Base-by-base conservation (phyloP, 352 stramenopile species). In the Globisporangium cylindrosporum region DNA sequence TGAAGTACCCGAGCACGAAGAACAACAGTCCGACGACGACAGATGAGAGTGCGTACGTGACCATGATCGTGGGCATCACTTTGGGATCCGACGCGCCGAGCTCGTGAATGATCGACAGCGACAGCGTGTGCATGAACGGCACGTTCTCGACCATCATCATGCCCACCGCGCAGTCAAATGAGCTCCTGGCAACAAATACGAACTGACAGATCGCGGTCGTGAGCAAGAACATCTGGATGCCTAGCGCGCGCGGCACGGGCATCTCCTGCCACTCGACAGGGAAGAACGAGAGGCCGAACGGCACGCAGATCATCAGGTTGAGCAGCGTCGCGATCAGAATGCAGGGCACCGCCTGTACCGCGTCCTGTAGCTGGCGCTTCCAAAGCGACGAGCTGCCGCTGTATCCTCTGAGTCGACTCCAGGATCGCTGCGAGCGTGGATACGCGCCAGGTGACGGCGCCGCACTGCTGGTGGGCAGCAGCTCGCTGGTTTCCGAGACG, bases 101-200 rank as follows among this genome's bases (percentile, higher is more conserved):
- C 57, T 95, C 77, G 49, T 91, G 75, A 70, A 98, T 95, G 70
- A 95, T 92, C 18, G 80, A 75, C 43, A 92, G 78, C 18, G 91
- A 88, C 36, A 99, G 79, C 8, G 88, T 90, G 74, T 98, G 91
- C 82, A 95, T 96, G 77, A 99, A 99, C 25, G 96, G 96, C 59
- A 98, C 90, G 73, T 98, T 98, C 74, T 99, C 96, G 41, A 98
- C 92, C 94, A 99, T 98, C 88, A 98, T 97, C 72, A 91, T 89
- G 65, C 82, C 83, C 62, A 94, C 86, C 0, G 82, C 70, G 10
- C 86, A 80, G 57, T 91, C 80, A 58, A 94, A 94, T 24, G 85
- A 89, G 69, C 86, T 94, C 56, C 78, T 84, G 57, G 74, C 74
- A 22, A 92, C 86, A 66, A 92, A 91, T 22, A 90, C 86, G 64